phyloP scores from a whole-genome alignment of 345 rosid genomes.

The Abelmoschus esculentus region DNA sequence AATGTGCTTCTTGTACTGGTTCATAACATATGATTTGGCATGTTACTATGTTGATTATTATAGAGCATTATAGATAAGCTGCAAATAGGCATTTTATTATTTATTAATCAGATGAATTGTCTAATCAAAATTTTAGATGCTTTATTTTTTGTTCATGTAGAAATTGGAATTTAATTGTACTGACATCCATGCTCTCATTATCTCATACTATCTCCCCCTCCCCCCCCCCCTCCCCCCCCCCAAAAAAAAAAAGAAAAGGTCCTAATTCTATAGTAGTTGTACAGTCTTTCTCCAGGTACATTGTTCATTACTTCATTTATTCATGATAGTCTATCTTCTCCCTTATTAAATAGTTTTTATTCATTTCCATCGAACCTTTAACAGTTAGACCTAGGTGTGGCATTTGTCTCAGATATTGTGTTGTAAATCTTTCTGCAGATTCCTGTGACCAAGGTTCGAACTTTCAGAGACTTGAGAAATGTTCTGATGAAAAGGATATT shows the following conservation, averaged over 20 bases:
- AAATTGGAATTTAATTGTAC: background rate
- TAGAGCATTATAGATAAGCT: background rate
- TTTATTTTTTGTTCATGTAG: background rate
- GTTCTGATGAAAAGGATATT: conserved; percentile 99
- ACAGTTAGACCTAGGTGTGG: background rate
- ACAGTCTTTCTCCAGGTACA: background rate
- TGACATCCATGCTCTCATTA: background rate
- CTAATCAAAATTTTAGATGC: background rate
- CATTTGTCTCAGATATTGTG: background rate
- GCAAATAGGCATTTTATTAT: background rate
- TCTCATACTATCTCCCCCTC: background rate
- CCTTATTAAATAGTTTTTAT: conserved; percentile 1
- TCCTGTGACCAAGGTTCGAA: conserved; percentile 82
- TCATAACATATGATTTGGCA: background rate
- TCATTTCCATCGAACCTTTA: background rate
- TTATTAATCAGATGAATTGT: background rate
- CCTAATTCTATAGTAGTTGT: background rate
- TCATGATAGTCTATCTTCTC: background rate
- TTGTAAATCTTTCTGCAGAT: conserved; percentile 48
- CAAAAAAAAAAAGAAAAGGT: background rate
- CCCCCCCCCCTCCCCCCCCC: no score
- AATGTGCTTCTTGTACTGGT: background rate
- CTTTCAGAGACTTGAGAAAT: conserved; percentile 84
- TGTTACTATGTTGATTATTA: background rate
- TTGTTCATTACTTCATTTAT: background rate